Conservation (phyloP, 1,284 basidiomycete genomes). For the Apiotrichum gamsii region DNA sequence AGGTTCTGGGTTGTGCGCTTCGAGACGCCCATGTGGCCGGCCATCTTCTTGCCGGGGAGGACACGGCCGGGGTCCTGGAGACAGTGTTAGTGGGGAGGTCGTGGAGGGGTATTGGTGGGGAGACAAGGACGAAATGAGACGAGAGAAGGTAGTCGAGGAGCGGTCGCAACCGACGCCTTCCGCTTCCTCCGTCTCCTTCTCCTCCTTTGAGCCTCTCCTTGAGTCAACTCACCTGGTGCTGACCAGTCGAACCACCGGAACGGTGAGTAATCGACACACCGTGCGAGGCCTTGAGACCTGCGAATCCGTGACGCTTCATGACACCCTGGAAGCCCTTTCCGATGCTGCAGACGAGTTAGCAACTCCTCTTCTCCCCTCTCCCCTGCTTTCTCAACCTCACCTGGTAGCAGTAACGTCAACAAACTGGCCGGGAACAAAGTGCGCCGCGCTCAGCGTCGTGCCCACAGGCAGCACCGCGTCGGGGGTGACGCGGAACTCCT, state of each 20-base stretch:
- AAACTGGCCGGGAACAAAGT: slow-evolving; percentile 96
- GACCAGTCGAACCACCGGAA: slow-evolving; percentile 86
- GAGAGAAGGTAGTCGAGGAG: no score
- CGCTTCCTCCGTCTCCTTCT: no score
- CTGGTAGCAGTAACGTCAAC: slow-evolving; percentile 91
- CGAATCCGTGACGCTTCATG: slow-evolving; percentile 96
- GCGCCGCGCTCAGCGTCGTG: slow-evolving; percentile 79
- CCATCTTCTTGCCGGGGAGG: slow-evolving; percentile 98
- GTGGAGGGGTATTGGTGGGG: no score
- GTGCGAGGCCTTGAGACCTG: slow-evolving; percentile 86
- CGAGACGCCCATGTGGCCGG: slow-evolving; percentile 82
- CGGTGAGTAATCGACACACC: slow-evolving; percentile 96
- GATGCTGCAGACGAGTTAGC: slow-evolving; percentile 56
- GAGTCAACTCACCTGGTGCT: slow-evolving; percentile 66
- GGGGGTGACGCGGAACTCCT: slow-evolving; percentile 80
- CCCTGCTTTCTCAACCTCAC: slow-evolving; percentile 52
- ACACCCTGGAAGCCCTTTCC: slow-evolving; percentile 96
- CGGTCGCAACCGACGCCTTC: no score
- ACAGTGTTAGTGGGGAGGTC: not conserved
- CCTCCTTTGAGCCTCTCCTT: not conserved
- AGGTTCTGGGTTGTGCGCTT: slow-evolving; percentile 84
- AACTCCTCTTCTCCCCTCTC: no score
- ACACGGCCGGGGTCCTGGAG: slow-evolving; percentile 85
- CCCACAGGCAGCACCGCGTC: slow-evolving; percentile 88
- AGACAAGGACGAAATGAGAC: no score